phyloP scores from a whole-genome alignment of 2,329 filamentous ascomycete genomes.

The Pleurostoma richardsiae region DNA sequence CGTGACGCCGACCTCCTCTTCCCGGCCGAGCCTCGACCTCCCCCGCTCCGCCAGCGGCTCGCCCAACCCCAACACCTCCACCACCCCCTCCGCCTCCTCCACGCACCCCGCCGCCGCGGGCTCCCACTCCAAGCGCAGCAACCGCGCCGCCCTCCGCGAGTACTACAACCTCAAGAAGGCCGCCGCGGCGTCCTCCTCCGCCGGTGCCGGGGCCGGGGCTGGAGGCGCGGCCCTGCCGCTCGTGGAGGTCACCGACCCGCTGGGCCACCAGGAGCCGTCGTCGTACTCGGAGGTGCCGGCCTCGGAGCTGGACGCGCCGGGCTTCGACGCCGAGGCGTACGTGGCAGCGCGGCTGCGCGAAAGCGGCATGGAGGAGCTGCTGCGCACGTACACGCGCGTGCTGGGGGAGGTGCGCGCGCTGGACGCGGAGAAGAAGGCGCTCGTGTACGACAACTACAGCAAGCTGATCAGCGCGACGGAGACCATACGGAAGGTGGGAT shows the following conservation, averaged over 20 bases:
- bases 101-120: slow-evolving; percentile 16
- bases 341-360: slow-evolving; percentile 56
- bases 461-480: slow-evolving; percentile 96
- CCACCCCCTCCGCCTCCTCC: slow-evolving; percentile 2
- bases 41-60: slow-evolving; percentile 56
- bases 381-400: slow-evolving; percentile 66
- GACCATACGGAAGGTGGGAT: slow-evolving; percentile 72
- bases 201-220: not conserved
- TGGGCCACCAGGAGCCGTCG: slow-evolving; percentile 21
- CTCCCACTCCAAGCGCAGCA: slow-evolving; percentile 45
- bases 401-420: slow-evolving; percentile 80
- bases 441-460: slow-evolving; percentile 98
- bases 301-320: slow-evolving; percentile 67
- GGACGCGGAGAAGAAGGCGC: slow-evolving; percentile 91
- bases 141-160: slow-evolving; percentile 83
- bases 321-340: slow-evolving; percentile 70
- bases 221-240: slow-evolving; percentile 21
- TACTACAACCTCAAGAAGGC: slow-evolving; percentile 79
- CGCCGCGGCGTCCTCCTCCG: slow-evolving; percentile 25
- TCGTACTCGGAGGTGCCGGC: slow-evolving; percentile 51
- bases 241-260: slow-evolving; percentile 37
- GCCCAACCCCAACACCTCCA: slow-evolving; percentile 32
- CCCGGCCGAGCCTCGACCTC: slow-evolving; percentile 67
- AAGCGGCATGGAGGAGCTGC: slow-evolving; percentile 61
- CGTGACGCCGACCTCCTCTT: slow-evolving; percentile 67